Conservation (phyloP, 768 basidiomycete species). For the Boletus rubropictus region DNA sequence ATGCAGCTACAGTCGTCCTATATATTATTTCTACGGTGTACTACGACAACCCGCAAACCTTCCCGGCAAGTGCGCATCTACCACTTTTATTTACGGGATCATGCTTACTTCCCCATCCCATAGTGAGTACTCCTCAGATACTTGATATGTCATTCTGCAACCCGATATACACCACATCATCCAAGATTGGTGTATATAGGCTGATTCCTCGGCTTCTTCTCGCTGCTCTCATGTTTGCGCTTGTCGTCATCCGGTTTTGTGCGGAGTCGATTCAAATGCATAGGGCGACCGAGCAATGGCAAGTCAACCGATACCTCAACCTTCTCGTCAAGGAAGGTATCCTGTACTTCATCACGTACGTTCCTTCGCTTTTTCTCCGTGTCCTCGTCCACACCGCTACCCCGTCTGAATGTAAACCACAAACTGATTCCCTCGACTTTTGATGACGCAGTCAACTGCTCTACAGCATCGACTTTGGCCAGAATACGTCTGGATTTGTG, state of each 20-base stretch:
- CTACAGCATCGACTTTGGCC: conserved; percentile 8
- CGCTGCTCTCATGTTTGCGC: conserved; percentile 7
- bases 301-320: conserved; percentile 11
- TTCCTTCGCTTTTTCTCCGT: neutral
- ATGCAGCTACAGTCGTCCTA: conserved; percentile 2
- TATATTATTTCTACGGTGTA: neutral
- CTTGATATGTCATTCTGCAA: conserved; percentile 15
- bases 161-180: neutral
- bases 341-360: conserved; percentile 18
- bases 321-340: conserved; percentile 13
- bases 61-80: conserved; percentile 7
- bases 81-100: neutral
- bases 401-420: neutral
- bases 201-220: conserved; percentile 11
- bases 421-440: neutral
- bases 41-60: conserved; percentile 4
- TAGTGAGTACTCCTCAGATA: conserved; percentile 10
- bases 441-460: conserved; percentile 10
- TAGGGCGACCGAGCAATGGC: conserved; percentile 5
- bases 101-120: neutral
- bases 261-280: conserved; percentile 10
- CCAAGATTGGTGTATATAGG: conserved; percentile 8
- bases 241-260: conserved; percentile 2
- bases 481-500: neutral
- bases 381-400: too few species aligned